A percentile compares a stretch with the other conserved stretches of the same genome.
Evolutionary conservation across 768 basidiomycete species (phyloP).

Genomic region (Amanita rimosa): DNA sequence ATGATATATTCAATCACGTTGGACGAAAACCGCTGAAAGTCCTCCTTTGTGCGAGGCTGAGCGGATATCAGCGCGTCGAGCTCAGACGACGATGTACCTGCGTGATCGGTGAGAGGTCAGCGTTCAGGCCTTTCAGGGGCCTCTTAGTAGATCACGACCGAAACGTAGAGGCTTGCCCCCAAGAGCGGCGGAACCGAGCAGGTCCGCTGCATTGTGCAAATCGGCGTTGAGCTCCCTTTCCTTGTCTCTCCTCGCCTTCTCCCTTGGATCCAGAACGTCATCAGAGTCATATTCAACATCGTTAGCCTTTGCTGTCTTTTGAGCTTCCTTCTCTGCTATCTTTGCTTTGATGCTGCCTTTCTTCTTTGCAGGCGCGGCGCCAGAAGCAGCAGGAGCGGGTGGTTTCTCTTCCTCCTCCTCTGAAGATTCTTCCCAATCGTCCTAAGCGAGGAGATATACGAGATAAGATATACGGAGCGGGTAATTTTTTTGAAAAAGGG

Average conservation of each 20-base stretch:
- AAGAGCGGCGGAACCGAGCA: constrained; percentile 63
- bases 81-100: constrained; percentile 60
- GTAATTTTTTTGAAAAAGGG: background rate
- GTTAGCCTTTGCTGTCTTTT: constrained; percentile 40
- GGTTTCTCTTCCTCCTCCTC: constrained; percentile 42
- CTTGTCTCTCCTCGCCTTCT: constrained; percentile 65
- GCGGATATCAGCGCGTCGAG: constrained; percentile 64
- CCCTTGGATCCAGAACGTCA: constrained; percentile 67
- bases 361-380: constrained; percentile 70
- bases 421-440: constrained; percentile 90
- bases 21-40: constrained; percentile 67
- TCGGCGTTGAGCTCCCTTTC: constrained; percentile 83
- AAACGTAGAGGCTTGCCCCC: constrained; percentile 34
- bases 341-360: constrained; percentile 89
- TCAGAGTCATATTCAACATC: constrained; percentile 54
- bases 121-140: background rate
- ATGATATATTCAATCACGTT: constrained; percentile 66
- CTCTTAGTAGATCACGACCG: background rate
- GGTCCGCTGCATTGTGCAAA: constrained; percentile 69
- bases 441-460: constrained; percentile 31
- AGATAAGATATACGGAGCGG: background rate
- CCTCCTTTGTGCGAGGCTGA: constrained; percentile 82
- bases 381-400: constrained; percentile 26
- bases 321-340: constrained; percentile 84
- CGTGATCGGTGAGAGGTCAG: background rate